A percentile compares a stretch with the other conserved stretches of the same genome.
Evolutionary conservation across 2,329 filamentous ascomycete species (phyloP).

Genomic region (Fusarium begoniae): DNA sequence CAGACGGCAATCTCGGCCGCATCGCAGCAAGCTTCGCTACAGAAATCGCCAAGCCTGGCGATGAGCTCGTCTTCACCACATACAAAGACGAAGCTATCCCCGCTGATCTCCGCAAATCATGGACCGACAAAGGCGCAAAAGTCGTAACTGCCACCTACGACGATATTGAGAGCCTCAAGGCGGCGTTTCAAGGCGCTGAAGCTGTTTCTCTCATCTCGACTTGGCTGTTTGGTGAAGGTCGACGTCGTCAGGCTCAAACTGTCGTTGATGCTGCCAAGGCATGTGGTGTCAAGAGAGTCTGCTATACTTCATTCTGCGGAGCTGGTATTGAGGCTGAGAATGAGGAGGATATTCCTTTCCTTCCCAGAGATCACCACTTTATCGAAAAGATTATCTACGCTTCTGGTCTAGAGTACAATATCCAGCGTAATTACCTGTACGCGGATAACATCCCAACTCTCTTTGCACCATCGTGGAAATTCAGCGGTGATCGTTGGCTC

Average conservation of each 20-base stretch:
- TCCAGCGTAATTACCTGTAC: constrained; percentile 40
- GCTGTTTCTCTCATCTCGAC: constrained; percentile 39
- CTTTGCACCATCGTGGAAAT: constrained; percentile 35
- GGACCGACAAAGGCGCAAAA: constrained; percentile 36
- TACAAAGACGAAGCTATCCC: constrained; percentile 37
- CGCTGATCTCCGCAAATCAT: constrained; percentile 13
- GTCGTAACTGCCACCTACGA: constrained; percentile 34
- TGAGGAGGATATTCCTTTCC: constrained; percentile 40
- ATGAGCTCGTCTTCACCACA: constrained; percentile 37
- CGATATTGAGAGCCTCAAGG: constrained; percentile 35
- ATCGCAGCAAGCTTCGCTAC: constrained; percentile 35
- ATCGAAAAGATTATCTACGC: constrained; percentile 37
- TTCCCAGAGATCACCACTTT: constrained; percentile 37
- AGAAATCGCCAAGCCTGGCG: constrained; percentile 34
- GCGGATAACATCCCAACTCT: constrained; percentile 36
- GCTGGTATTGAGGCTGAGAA: constrained; percentile 38
- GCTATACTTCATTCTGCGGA: constrained; percentile 39
- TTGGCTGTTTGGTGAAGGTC: constrained; percentile 37
- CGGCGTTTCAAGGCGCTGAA: constrained; percentile 38
- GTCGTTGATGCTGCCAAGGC: constrained; percentile 37
- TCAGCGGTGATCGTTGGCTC: constrained; percentile 38
- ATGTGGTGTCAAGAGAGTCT: constrained; percentile 36
- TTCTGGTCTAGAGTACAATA: constrained; percentile 35
- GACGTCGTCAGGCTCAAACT: constrained; percentile 31
- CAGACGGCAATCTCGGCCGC: constrained; percentile 38